Base-by-base conservation (phyloP, 2,329 filamentous ascomycete species). In the Bipolaris sorokiniana region DNA sequence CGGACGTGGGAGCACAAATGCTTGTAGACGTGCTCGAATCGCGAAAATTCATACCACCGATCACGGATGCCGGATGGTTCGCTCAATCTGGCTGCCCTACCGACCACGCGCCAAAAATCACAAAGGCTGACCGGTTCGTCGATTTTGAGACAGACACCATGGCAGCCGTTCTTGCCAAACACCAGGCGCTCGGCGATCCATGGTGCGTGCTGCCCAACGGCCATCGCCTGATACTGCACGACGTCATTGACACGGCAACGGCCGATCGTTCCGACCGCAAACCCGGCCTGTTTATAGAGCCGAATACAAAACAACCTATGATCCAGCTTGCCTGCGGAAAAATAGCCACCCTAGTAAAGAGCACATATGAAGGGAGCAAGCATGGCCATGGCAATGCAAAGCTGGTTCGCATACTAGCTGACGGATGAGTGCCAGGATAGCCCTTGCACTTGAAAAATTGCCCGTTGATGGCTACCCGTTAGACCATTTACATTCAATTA, bases 61-160 rank as follows among this genome's bases (percentile, higher is more conserved):
- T 84, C n/a, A 64, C 72, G 34, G 73, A 78, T 10, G 69, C 75
- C 7, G 68, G 65, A 7, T 73, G 69, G 67, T 71, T 69, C 42
- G 52, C 41, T 7, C 48, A 31, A 34, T 49, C 73, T 28, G 60
- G 65, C 48, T 65, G 31, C 47, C 68, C 50, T 48, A 69, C 46
- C 28, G 65, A 54, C 53, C 84, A 89, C 67, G 94, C 94, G 1
- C 85, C 86, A 1, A 97, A 97, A 71, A 85, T 97, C 58, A 85
- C 77, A 1, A 84, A 88, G 53, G 76, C 81, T 5, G 86, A 94
- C 65, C 78, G 81, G 1, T 83, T 86, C 56, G 76, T 96, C 7
- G 77, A 87, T 59, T 91, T 88, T 83, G 44, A 63, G 0, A 74
- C 68, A 3, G 86, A 85, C 81, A 78, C 78, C 0, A 77, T 81